These are phyloP conservation scores for Hortaea sp. DNA, from an alignment of 2,329 filamentous ascomycete genomes.

Conservation along the genomic window DNA sequence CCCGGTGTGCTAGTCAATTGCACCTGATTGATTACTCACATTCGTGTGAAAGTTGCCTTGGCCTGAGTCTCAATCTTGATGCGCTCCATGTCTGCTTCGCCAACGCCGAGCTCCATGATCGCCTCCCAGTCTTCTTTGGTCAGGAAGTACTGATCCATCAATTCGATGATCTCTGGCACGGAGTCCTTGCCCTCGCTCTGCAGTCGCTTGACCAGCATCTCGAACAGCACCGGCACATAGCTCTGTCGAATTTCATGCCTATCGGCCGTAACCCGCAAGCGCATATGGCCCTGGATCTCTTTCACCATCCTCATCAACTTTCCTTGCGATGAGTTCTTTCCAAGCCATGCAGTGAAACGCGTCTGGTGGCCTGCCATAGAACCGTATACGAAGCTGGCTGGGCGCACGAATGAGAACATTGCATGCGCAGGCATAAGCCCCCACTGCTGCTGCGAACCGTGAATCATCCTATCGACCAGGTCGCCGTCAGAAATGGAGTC, in stretches of 20 bases:
- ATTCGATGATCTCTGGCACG: conserved; percentile 72
- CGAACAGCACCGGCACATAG: conserved; percentile 83
- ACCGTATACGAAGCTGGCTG: conserved; percentile 77
- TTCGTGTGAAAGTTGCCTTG: conserved; percentile 80
- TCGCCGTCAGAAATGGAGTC: conserved; percentile 97
- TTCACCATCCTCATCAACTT: conserved; percentile 72
- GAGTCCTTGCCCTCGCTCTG: conserved; percentile 71
- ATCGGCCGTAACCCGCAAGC: conserved; percentile 79
- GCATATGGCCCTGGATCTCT: conserved; percentile 96
- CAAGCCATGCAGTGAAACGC: conserved; percentile 82
- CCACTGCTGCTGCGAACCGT: conserved; percentile 97
- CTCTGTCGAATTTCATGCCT: conserved; percentile 89
- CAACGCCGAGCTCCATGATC: conserved; percentile 83
- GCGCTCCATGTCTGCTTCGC: conserved; percentile 63
- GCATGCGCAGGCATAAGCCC: conserved; percentile 95
- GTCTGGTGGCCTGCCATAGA: conserved; percentile 57
- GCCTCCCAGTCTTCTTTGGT: conserved; percentile 92
- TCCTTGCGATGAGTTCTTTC: conserved; percentile 79
- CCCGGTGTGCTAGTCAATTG: too few species aligned
- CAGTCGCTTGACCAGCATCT: conserved; percentile 63
- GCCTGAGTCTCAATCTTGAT: conserved; percentile 75
- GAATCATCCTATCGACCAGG: conserved; percentile 93
- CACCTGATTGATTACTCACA: conserved; percentile 43
- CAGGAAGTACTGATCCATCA: conserved; percentile 96
- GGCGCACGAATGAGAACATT: conserved; percentile 86